These are phyloP conservation scores for Malus hybrid DNA, from an alignment of 331 rosid genomes.

Conservation along the genomic window DNA sequence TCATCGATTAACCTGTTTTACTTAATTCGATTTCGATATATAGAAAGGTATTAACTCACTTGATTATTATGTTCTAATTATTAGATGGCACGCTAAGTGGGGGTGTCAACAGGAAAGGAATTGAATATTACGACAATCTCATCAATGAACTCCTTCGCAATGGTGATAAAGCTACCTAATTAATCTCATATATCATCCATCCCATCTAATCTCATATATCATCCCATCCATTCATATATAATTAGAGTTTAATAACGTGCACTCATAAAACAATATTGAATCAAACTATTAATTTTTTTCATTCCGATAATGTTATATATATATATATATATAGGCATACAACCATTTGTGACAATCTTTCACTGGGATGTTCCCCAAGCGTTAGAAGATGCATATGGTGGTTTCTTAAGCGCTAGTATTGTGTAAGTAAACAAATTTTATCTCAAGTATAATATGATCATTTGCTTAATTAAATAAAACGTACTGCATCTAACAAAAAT, in stretches of 20 bases:
- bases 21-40: not conserved
- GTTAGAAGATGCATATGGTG: conserved; percentile 37
- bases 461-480: not conserved
- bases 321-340: conserved; percentile 21
- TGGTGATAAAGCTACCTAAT: conserved; percentile 12
- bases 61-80: not conserved
- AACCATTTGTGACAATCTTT: conserved; percentile 43
- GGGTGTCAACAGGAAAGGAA: conserved; percentile 46
- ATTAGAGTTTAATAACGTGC: not conserved
- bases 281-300: not conserved
- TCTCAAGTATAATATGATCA: not conserved
- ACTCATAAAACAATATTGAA: not conserved
- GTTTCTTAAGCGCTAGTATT: conserved; percentile 37
- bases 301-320: no score
- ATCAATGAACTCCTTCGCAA: conserved; percentile 36
- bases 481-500: not conserved
- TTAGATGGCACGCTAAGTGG: conserved; percentile 20
- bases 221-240: not conserved
- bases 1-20: not conserved
- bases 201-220: not conserved
- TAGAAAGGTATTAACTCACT: not conserved
- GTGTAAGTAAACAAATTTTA: not conserved
- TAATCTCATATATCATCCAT: not conserved
- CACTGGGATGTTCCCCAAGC: conserved; percentile 76
- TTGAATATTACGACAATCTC: conserved; percentile 53